phyloP scores from a whole-genome alignment of 345 rosid genomes.

The Acer negundo region DNA sequence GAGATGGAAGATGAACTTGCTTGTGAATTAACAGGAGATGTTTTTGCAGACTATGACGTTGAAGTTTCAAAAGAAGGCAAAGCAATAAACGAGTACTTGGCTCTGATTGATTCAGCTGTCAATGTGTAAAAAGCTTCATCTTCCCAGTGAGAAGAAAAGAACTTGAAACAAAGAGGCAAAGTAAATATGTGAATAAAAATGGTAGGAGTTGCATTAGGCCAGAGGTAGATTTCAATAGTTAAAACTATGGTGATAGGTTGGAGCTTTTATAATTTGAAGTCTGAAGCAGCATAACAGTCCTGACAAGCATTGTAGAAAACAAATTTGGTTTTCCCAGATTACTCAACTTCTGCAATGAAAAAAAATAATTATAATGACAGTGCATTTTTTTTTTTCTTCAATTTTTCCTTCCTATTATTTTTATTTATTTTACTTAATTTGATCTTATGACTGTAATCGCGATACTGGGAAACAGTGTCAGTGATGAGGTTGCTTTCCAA shows the following conservation, averaged over 20 bases:
- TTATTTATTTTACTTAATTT: too few relatives aligned
- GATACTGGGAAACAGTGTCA: too few relatives aligned
- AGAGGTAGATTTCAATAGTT: not conserved
- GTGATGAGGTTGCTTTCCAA: not conserved
- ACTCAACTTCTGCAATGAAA: not conserved
- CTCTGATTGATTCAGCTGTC: slow-evolving; percentile 51
- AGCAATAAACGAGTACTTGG: slow-evolving; percentile 65
- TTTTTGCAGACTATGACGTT: slow-evolving; percentile 73
- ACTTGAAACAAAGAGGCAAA: not conserved
- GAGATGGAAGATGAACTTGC: slow-evolving; percentile 82
- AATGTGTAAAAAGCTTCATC: slow-evolving; percentile 26
- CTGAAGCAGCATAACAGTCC: not conserved
- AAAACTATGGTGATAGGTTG: slow-evolving; percentile 4
- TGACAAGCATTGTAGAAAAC: not conserved
- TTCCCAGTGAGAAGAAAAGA: slow-evolving; percentile 10
- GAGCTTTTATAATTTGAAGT: not conserved
- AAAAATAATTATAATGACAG: not conserved
- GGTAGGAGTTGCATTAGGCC: slow-evolving; percentile 2
- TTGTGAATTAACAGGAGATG: slow-evolving; percentile 56
- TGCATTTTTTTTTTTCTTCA: not conserved
- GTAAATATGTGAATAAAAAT: slow-evolving; percentile 6
- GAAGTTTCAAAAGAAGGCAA: slow-evolving; percentile 74
- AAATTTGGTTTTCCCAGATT: not conserved
- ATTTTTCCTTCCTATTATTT: too few relatives aligned
- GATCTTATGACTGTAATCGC: too few relatives aligned